Evolutionary conservation across 2,329 filamentous ascomycete species (phyloP).

Genomic region (Pseudogymnoascus sp.): DNA sequence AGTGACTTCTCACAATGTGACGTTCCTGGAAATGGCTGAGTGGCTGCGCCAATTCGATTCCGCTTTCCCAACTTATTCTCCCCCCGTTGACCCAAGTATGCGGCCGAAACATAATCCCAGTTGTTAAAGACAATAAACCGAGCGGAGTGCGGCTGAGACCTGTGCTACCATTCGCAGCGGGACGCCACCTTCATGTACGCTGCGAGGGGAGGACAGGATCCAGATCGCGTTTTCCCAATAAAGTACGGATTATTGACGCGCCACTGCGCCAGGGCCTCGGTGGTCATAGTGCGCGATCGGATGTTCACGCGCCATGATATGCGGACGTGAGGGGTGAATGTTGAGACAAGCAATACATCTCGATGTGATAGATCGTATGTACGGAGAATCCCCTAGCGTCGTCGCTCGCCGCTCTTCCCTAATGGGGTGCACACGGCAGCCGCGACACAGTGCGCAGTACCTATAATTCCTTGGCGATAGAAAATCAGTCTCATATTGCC

Average conservation of each 20-base stretch:
- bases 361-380: slow-evolving; percentile 7
- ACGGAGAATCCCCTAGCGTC: slow-evolving; percentile 3
- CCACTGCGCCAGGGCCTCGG: background rate
- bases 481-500: background rate
- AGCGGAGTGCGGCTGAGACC: background rate
- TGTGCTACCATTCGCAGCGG: background rate
- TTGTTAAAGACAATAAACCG: background rate
- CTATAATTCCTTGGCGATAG: background rate
- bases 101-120: background rate
- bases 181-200: background rate
- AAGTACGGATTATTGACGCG: background rate
- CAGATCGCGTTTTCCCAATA: background rate
- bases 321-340: background rate
- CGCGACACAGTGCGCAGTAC: background rate
- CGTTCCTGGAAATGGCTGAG: slow-evolving; percentile 1
- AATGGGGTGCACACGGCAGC: background rate
- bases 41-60: background rate
- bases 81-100: background rate
- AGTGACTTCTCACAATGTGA: background rate
- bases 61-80: background rate
- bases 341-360: slow-evolving; percentile 5
- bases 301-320: background rate
- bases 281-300: background rate
- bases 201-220: background rate
- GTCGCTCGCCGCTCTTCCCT: background rate